Evolutionary conservation across 495 filamentous ascomycete species (phyloP).

Genomic region (Bryoglossum gracile): DNA sequence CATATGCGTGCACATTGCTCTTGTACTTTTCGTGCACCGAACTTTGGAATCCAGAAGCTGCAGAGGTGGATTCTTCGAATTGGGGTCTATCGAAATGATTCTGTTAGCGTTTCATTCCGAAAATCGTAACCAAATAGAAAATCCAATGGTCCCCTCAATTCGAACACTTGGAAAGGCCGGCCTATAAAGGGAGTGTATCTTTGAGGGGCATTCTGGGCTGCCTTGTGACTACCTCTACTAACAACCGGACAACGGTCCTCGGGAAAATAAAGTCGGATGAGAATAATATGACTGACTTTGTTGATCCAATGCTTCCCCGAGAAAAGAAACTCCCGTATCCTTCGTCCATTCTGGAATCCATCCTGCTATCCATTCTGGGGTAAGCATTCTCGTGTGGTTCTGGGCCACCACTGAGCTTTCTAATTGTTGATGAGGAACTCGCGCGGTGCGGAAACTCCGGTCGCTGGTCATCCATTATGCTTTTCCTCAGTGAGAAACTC

Average conservation of each 20-base stretch:
- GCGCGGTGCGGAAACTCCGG: conserved; percentile 27
- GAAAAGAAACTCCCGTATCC: conserved; percentile 46
- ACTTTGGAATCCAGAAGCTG: conserved; percentile 29
- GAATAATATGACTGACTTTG: conserved; percentile 26
- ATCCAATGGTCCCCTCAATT: neutral
- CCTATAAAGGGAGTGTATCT: no score
- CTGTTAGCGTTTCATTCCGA: neutral
- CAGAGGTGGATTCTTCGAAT: conserved; percentile 21
- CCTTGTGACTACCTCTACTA: no score
- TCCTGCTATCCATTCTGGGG: conserved; percentile 32
- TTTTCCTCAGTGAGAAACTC: conserved; percentile 17
- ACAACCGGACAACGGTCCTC: no score
- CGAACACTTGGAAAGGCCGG: no score
- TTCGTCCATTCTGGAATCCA: conserved; percentile 42
- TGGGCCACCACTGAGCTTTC: conserved; percentile 22
- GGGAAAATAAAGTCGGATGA: no score
- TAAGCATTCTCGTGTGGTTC: conserved; percentile 24
- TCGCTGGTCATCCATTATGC: conserved; percentile 22
- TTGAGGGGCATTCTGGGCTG: no score
- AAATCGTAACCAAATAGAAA: conserved; percentile 11
- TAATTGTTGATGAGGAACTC: conserved; percentile 33
- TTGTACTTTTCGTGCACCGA: conserved; percentile 42
- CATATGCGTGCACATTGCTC: conserved; percentile 64
- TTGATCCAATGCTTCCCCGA: conserved; percentile 30
- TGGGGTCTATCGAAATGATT: conserved; percentile 18